Base-by-base conservation (phyloP, 106 monocot genomes). In the Dioscorea dumetorum region DNA sequence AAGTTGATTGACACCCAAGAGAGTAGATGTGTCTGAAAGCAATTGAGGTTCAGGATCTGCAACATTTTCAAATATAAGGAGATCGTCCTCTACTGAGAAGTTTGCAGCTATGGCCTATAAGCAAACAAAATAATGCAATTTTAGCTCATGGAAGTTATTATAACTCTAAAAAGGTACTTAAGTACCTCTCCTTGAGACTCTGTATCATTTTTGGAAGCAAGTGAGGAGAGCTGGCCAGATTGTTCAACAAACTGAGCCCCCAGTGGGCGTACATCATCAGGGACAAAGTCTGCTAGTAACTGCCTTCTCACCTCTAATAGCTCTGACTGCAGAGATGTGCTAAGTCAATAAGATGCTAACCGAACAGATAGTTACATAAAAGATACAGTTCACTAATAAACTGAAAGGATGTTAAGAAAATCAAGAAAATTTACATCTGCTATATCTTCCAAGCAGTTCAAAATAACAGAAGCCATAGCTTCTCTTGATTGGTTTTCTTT, bases 1-100 rank as follows among this genome's bases (percentile, higher is more conserved):
- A 52, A 95, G 85, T 49, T 91, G 85, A 76, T 91, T 80, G 63
- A 95, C 83, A 77, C 77, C 75, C 58, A 95, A 70, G 77, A 88
- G 88, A 58, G 50, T 77, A 64, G 61, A 22, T 16, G 48, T 50
- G 50, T 81, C 71, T 17, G 62, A 57, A 14, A 74, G 24, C 7
- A 76, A 22, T n/a, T 72, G 73, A 4, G 53, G 59, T 50, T 77
- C 69, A 54, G 70, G 28, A 50, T 88, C 85, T 66, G 60, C 63
- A 52, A 23, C 59, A 35, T 59, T 79, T 24, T 85, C 91, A 74
- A 63, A 83, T 79, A 74, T 90, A 62, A 57, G 22, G 66, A 81
- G 53, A 11, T 67, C 16, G 72, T 95, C 95, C 60, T 91, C 95
- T 32, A 88, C 91, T 50, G 67, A 21, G 41, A 41, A 6, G 41